Conservation (phyloP, 2,329 filamentous ascomycete genomes). For the Leptodontidium sp. region DNA sequence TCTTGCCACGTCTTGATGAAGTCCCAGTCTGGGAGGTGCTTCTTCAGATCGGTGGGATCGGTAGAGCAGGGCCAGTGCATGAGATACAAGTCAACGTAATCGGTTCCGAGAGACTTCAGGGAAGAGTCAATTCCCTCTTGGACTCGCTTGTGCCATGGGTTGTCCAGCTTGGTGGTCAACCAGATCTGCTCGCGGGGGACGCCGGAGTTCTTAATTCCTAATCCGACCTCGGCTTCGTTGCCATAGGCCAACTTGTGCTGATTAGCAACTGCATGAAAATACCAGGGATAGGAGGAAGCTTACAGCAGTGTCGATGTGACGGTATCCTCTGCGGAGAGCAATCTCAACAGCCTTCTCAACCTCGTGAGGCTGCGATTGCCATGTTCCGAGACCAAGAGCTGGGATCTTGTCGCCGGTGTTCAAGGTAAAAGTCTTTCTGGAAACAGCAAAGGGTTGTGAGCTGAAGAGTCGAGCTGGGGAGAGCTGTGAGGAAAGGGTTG, state of each 20-base stretch:
- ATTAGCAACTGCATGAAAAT: slow-evolving; percentile 1
- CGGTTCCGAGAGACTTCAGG: slow-evolving; percentile 65
- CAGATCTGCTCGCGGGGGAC: slow-evolving; percentile 73
- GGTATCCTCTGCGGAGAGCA: slow-evolving; percentile 73
- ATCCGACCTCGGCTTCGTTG: slow-evolving; percentile 76
- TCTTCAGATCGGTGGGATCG: slow-evolving; percentile 63
- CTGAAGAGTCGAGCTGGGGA: slow-evolving; percentile 25
- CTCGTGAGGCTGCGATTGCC: slow-evolving; percentile 74
- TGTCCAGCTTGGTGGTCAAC: slow-evolving; percentile 84
- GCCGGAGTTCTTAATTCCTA: slow-evolving; percentile 71
- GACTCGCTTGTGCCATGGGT: slow-evolving; percentile 78
- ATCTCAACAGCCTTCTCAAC: slow-evolving; percentile 75
- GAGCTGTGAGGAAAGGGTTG: slow-evolving; percentile 33
- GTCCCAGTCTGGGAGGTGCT: slow-evolving; percentile 80
- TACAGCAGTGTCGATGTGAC: slow-evolving; percentile 72
- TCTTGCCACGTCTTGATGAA: slow-evolving; percentile 81
- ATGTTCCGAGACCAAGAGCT: slow-evolving; percentile 79
- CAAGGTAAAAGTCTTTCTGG: slow-evolving; percentile 67
- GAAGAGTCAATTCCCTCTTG: slow-evolving; percentile 67
- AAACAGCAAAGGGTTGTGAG: slow-evolving; percentile 29
- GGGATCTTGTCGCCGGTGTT: slow-evolving; percentile 83
- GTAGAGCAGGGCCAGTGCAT: slow-evolving; percentile 77
- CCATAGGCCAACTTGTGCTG: slow-evolving; percentile 67
- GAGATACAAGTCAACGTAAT: slow-evolving; percentile 75
- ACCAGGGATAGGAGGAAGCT: slow-evolving; percentile 1